Base-by-base conservation (phyloP, 163 green algal species). In the Chlorella variabilis region DNA sequence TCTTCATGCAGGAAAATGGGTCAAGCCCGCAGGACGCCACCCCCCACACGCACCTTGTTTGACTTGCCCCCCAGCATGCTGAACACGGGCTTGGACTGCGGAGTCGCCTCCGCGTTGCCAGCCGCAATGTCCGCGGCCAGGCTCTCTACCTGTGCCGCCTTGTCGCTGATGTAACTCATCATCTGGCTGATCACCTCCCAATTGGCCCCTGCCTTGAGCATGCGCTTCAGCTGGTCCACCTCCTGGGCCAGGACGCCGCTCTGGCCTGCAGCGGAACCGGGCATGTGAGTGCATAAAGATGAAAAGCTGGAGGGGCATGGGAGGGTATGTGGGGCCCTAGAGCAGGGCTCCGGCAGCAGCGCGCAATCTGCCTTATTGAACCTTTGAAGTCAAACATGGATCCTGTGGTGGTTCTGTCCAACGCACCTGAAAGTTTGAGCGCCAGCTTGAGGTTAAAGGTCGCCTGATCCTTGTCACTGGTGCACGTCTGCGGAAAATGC, bases 221-320 rank as follows among this genome's bases (percentile, higher is more conserved):
- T 82, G 59, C 69, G 61, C 78, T 78, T 78, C 48, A 88, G 84
- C 84, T 86, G 73, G 73, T 83, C 79, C 2, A 88, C 73, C 68
- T 85, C 84, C 68, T 78, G 67, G 29, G 51, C 29, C 45, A 88
- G 74, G n/a, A 75, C 58, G 42, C 62, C 69, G 62, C 74, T 59
- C 48, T 86, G 66, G 51, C 84, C 84, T 87, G 83, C 71, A 31
- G 7, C 21, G 23, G 5, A 15, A 15, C 54, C 18, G 8, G 18
- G 54, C 54, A 63, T 54, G n/a, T n/a, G n/a, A n/a, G n/a, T n/a
- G n/a, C n/a, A n/a, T n/a, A n/a, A n/a, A n/a, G n/a, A n/a, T n/a
- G 2, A 13, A 7, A 4, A 54, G 34, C 18, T 11, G 29, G 3
- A 61, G 29, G 29, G 71, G 31, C 11, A 3, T 66, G 71, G 25